Conservation (phyloP, 78 protist genomes). For the Pigoraptor vietnamica region DNA sequence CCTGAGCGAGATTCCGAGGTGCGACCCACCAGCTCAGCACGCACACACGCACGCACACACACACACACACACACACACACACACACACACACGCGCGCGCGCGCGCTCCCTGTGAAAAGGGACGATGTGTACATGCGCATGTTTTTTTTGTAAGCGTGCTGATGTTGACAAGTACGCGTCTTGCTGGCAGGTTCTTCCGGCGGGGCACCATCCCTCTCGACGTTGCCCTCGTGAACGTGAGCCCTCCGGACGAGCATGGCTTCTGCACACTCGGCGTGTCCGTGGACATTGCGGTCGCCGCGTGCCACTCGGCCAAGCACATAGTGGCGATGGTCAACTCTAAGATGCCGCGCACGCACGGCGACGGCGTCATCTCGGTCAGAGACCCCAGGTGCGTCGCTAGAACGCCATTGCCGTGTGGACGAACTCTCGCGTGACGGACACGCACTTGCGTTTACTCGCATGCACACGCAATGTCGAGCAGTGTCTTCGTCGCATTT, state of each 20-base stretch:
- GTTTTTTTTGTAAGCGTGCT: too few relatives aligned
- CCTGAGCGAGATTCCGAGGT: neutral
- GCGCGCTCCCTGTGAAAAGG: too few relatives aligned
- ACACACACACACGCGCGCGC: too few relatives aligned
- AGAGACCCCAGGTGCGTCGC: neutral
- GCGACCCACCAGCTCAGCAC: neutral
- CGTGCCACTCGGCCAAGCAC: neutral
- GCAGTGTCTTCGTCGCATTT: too few relatives aligned
- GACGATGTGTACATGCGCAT: too few relatives aligned
- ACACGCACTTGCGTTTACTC: too few relatives aligned
- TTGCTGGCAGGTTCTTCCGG: neutral
- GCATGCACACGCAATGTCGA: too few relatives aligned
- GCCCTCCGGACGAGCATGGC: slow-evolving; percentile 41
- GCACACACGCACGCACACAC: neutral
- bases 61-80: neutral
- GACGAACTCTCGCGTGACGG: too few relatives aligned
- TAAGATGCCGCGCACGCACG: slow-evolving; percentile 39
- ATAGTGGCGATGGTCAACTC: slow-evolving; percentile 40
- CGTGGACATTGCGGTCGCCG: neutral
- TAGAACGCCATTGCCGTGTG: too few relatives aligned
- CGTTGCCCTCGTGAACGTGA: neutral
- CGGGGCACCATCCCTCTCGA: neutral
- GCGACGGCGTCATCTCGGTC: slow-evolving; percentile 9
- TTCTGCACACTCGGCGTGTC: slow-evolving; percentile 29
- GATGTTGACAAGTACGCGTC: too few relatives aligned